Percentiles rank a stretch among this genome's conserved stretches.
Evolutionary conservation across 1,139 yeast genomes (phyloP).

Genomic region (Pichia inconspicua): DNA sequence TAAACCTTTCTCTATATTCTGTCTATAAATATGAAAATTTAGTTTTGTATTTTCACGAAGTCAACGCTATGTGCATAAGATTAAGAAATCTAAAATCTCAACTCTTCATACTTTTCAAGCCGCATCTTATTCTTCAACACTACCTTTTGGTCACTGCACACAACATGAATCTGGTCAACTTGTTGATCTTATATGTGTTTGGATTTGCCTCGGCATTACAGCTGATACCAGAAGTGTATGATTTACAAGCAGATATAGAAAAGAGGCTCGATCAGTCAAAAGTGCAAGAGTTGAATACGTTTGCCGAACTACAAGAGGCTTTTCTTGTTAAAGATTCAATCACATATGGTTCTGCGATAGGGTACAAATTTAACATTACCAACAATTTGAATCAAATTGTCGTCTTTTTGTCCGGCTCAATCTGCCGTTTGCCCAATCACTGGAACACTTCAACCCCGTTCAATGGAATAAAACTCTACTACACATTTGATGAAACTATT

Average conservation of each 20-base stretch:
- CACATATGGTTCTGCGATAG: constrained; percentile 5
- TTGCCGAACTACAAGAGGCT: constrained; percentile 8
- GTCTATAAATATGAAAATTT: background rate
- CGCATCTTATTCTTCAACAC: background rate
- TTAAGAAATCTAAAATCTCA: too few relatives aligned
- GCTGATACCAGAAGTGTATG: background rate
- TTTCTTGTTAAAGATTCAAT: constrained; percentile 13
- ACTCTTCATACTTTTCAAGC: background rate
- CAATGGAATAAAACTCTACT: constrained; percentile 39
- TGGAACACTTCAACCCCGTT: constrained; percentile 24
- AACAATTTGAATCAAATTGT: constrained; percentile 41
- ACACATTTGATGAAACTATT: constrained; percentile 32
- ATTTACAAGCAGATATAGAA: background rate
- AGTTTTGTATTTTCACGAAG: background rate
- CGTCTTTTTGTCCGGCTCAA: constrained; percentile 53
- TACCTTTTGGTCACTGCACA: background rate
- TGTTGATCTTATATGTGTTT: background rate
- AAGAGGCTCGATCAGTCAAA: background rate
- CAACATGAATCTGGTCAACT: background rate
- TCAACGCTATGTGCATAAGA: too few relatives aligned
- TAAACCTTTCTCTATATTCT: background rate
- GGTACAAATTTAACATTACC: constrained; percentile 8
- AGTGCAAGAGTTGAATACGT: background rate
- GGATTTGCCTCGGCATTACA: background rate
- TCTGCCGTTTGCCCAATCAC: constrained; percentile 41